Evolutionary conservation across 1,284 basidiomycete species (phyloP), one percentile per base, ranked within the genome.

Genomic region (Ganoderma resinaceum): DNA sequence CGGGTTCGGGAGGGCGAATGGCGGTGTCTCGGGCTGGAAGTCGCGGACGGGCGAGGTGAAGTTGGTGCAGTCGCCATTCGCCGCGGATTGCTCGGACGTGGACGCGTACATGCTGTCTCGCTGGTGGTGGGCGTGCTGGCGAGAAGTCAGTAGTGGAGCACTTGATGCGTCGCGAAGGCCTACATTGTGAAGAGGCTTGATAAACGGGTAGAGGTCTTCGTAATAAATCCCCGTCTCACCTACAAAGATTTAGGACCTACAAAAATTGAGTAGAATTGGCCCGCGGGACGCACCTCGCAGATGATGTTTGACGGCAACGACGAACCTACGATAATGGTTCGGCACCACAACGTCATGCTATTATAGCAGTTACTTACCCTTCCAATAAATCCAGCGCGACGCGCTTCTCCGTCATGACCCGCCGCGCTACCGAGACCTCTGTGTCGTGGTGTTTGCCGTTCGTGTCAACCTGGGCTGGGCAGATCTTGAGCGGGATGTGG

Each of bases 291-390:
- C 68, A 84, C 87, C 86, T 74, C 90, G 82, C 33, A 91, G 77
- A 75, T 91, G 88, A 75, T 91, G 90, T 74, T 91, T 91, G n/a
- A 90, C 68, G 0, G 89, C 82, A 26, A 90, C 82, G 5, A 84
- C 80, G 70, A 86, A 90, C 2, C 88, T 89, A 63, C 3, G 3
- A 5, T 4, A 7, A 20, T 8, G 1, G 14, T n/a, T 35, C 46
- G 38, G 2, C 33, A 53, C 20, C 14, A 9, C 4, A 9, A 37
- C 9, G 5, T 18, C 18, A 37, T 8, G 9, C 5, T 35, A 12
- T 7, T n/a, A 37, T 23, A 9, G 9, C 33, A 3, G 9, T 8
- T 3, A 9, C 37, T 18, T 29, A 88, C 87, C 82, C 89, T 78
- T 88, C 84, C 52, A 90, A 75, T 11, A 91, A 77, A 69, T 89